phyloP scores from a whole-genome alignment of 768 basidiomycete genomes.

The Rhizopogon sp. region DNA sequence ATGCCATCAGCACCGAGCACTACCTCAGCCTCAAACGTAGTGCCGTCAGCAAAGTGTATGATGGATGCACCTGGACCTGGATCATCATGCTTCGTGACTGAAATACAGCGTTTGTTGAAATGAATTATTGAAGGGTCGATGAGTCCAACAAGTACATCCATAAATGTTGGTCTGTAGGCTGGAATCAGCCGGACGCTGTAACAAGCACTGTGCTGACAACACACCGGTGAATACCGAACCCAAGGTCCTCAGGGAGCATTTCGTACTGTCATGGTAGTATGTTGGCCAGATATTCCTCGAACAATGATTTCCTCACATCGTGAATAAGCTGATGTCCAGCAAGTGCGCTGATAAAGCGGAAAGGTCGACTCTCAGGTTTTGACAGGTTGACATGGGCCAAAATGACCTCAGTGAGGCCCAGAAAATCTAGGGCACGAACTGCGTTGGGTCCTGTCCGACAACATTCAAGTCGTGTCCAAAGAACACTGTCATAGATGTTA shows the following conservation, averaged over 20 bases:
- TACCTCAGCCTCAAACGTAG: conserved; percentile 39
- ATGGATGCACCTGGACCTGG: conserved; percentile 16
- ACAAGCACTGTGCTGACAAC: conserved; percentile 1
- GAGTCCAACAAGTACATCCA: conserved; percentile 41
- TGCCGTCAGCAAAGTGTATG: conserved; percentile 47
- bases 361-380: conserved; percentile 25
- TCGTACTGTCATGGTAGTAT: conserved; percentile 24
- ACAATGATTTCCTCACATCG: conserved; percentile 30
- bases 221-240: conserved; percentile 43
- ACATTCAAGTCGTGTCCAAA: not conserved
- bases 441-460: conserved; percentile 43
- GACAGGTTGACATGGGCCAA: conserved; percentile 32
- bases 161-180: conserved; percentile 39
- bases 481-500: conserved; percentile 10
- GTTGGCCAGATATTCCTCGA: not conserved
- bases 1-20: conserved; percentile 40
- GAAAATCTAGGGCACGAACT: conserved; percentile 35
- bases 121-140: conserved; percentile 38
- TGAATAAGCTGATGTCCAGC: conserved; percentile 39
- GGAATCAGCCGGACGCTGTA: not conserved
- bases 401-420: conserved; percentile 41
- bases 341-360: conserved; percentile 38
- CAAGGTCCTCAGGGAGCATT: conserved; percentile 27
- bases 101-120: conserved; percentile 47
- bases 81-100: conserved; percentile 20